phyloP scores from a whole-genome alignment of 495 filamentous ascomycete species.

The Astrocystis sublimbata region DNA sequence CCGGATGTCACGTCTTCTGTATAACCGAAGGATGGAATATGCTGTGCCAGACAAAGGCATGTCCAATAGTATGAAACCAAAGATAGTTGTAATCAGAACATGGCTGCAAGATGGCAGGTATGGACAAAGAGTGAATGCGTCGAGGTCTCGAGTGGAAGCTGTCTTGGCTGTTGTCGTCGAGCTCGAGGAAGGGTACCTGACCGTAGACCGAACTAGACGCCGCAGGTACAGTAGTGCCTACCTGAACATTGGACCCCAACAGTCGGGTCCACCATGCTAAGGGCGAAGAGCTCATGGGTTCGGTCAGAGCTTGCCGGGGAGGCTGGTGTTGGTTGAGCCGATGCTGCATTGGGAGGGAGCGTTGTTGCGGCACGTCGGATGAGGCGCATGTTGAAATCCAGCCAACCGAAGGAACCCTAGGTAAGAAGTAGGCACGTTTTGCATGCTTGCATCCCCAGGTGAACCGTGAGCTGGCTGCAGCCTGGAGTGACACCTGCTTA shows the following conservation, averaged over 20 bases:
- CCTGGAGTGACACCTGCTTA: no score
- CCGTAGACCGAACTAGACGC: no score
- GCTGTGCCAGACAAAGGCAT: not conserved
- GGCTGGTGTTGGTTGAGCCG: not conserved
- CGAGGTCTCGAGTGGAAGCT: not conserved
- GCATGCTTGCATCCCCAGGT: no score
- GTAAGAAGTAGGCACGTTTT: no score
- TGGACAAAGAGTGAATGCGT: not conserved
- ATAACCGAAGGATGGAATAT: not conserved
- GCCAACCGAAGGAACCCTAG: not conserved
- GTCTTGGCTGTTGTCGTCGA: not conserved
- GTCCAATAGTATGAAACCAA: not conserved
- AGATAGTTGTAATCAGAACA: not conserved
- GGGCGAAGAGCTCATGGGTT: constrained; percentile 5
- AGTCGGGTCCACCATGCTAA: constrained; percentile 4
- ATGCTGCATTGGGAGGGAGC: not conserved
- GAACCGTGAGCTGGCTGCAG: no score
- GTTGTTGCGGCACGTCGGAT: constrained; percentile 4
- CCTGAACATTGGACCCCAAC: constrained; percentile 15
- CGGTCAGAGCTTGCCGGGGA: not conserved
- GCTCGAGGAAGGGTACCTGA: no score
- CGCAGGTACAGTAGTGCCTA: not conserved
- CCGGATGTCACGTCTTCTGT: not conserved
- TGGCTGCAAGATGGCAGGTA: not conserved
- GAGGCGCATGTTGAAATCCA: constrained; percentile 1